Evolutionary conservation across 2,329 filamentous ascomycete genomes (phyloP).

Genomic region (Cadophora sp.): DNA sequence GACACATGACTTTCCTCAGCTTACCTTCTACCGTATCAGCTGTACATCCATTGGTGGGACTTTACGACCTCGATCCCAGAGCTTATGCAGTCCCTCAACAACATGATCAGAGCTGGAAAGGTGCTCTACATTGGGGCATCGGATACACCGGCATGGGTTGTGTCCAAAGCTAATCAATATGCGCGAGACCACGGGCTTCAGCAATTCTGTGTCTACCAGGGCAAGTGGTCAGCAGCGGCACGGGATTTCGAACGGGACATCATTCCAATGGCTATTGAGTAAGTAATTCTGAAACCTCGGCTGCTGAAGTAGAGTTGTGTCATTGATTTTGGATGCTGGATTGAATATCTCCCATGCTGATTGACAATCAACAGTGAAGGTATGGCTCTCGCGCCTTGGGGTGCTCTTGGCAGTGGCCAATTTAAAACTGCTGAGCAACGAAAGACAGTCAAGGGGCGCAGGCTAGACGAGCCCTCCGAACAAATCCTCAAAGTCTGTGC

Average conservation of each 20-base stretch:
- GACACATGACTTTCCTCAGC: not conserved
- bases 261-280: constrained; percentile 61
- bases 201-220: constrained; percentile 72
- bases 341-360: not conserved
- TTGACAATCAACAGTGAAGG: constrained; percentile 49
- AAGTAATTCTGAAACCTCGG: not conserved
- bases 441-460: constrained; percentile 8
- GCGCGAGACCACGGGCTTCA: constrained; percentile 69
- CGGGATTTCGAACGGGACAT: constrained; percentile 69
- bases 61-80: constrained; percentile 67
- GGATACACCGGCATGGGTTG: constrained; percentile 73
- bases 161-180: constrained; percentile 67
- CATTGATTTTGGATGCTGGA: not conserved
- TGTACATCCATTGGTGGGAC: constrained; percentile 49
- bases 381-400: constrained; percentile 62
- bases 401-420: constrained; percentile 53
- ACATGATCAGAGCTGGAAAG: constrained; percentile 63
- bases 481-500: constrained; percentile 51
- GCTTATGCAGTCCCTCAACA: constrained; percentile 70
- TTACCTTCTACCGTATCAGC: constrained; percentile 21
- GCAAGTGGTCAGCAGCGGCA: constrained; percentile 62
- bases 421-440: constrained; percentile 51
- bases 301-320: no score
- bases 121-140: constrained; percentile 71
- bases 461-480: constrained; percentile 47